Evolutionary conservation across 176 grass and related monocot genomes (phyloP), one percentile per base, ranked within the genome.

Genomic region (Otatea glauca): DNA sequence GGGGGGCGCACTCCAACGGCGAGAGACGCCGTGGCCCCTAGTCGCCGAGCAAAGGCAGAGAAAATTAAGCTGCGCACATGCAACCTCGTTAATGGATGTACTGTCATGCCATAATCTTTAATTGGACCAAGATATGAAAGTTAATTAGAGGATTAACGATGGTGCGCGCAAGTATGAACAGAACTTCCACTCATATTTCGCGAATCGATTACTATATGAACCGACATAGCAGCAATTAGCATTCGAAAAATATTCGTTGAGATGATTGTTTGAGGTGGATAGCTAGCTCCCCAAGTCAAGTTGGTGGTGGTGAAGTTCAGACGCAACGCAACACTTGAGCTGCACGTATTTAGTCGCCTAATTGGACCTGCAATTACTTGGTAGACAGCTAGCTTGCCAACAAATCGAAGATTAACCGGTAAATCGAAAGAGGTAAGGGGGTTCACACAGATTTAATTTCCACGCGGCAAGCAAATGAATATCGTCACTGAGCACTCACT

Each of bases 271-370:
- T 21, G 68, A 45, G 66, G 37, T 21, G 55, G 55, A 10, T 20
- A 29, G 13, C 49, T 50, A 7, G 81, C 16, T 5, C 38, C 20
- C 24, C 13, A 51, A 24, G 82, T 85, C 87, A 89, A 76, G 76
- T 82, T 27, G 51, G 63, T 47, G 70, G 51, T 62, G 82, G 68
- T 81, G 76, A 85, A 42, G 76, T 32, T 75, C 16, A 53, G n/a
- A 85, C 70, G 77, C 62, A 53, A 81, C 69, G 4, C 20, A 35
- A 9, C 29, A 29, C 9, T 18, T 37, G 4, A 35, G 27, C 0
- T 20, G 48, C 27, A 38, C 48, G 15, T 21, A 54, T 53, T 53
- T 35, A 55, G 49, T 55, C 29, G 68, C 10, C 42, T 48, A 73
- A 20, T 6, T 20, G 47, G 45, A 34, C 9, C 25, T 34, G 25